Percentiles rank a stretch among this genome's conserved stretches.
Conservation (phyloP, 1,284 basidiomycete species). For the Volvariella volvacea region DNA sequence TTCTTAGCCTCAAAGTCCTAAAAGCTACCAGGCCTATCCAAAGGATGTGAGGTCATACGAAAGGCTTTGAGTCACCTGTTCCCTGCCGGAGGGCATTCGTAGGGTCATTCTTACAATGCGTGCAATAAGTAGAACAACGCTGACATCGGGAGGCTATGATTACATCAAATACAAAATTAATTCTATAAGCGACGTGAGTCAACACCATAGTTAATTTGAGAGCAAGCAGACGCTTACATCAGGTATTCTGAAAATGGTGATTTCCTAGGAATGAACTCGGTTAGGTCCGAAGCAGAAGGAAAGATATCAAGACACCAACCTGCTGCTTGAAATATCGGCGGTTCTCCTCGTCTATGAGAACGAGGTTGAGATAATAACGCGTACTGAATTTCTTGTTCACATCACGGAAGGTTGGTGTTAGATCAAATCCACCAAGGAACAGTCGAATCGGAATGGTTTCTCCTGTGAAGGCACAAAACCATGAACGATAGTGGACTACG, state of each 20-base stretch:
- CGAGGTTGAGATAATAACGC: slow-evolving; percentile 94
- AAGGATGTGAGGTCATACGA: no score
- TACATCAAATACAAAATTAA: neutral
- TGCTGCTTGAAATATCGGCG: slow-evolving; percentile 92
- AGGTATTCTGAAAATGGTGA: slow-evolving; percentile 71
- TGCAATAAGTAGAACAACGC: no score
- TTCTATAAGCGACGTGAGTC: no score
- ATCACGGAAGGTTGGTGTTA: slow-evolving; percentile 97
- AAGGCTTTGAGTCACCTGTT: no score
- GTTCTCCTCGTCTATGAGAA: slow-evolving; percentile 97
- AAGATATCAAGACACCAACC: slow-evolving; percentile 25
- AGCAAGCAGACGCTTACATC: slow-evolving; percentile 37
- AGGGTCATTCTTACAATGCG: no score
- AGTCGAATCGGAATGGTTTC: slow-evolving; percentile 98
- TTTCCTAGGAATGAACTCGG: slow-evolving; percentile 38
- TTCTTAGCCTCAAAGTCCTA: no score
- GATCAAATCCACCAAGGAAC: slow-evolving; percentile 96
- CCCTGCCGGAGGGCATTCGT: no score
- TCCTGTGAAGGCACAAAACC: slow-evolving; percentile 39
- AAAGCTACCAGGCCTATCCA: no score
- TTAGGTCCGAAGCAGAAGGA: neutral
- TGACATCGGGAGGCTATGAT: neutral
- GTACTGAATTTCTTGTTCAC: slow-evolving; percentile 99
- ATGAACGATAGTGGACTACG: neutral
- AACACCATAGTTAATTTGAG: neutral